These are phyloP conservation scores for Penicillium cosmopolitanum DNA, from an alignment of 495 filamentous ascomycete genomes.

Conservation along the genomic window DNA sequence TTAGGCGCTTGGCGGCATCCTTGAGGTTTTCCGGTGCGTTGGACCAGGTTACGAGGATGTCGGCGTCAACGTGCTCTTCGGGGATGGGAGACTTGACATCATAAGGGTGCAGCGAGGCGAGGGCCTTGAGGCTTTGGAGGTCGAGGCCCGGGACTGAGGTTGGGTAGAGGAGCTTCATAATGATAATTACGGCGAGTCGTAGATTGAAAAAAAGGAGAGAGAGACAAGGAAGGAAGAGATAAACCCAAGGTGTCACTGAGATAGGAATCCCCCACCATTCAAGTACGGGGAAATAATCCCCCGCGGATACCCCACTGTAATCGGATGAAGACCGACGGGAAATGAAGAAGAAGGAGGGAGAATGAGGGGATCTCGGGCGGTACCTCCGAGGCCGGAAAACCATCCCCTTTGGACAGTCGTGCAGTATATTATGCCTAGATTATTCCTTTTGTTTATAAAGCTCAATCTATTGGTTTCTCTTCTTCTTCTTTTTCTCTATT, in stretches of 20 bases:
- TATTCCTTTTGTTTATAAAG: background rate
- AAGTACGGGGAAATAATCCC: background rate
- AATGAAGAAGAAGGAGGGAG: background rate
- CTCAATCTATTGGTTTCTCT: background rate
- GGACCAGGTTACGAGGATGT: conserved; percentile 59
- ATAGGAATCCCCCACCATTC: background rate
- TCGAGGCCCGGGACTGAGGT: conserved; percentile 55
- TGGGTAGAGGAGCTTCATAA: conserved; percentile 66
- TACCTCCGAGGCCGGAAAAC: background rate
- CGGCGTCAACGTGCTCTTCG: conserved; percentile 54
- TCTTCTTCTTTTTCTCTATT: background rate
- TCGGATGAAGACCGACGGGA: conserved; percentile 6
- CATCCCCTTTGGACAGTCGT: background rate
- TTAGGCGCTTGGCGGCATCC: conserved; percentile 52
- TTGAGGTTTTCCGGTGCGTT: conserved; percentile 56
- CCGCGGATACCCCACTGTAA: background rate
- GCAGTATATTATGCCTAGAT: background rate
- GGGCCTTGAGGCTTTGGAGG: conserved; percentile 52
- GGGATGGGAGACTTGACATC: conserved; percentile 57
- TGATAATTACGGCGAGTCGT: background rate
- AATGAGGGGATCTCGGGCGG: background rate
- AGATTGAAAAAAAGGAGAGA: background rate
- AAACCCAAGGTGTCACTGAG: background rate
- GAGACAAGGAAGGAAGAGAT: background rate
- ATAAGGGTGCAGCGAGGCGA: conserved; percentile 57